These are phyloP conservation scores for Pichia sp. DNA, from an alignment of 1,139 yeast genomes.

Conservation along the genomic window DNA sequence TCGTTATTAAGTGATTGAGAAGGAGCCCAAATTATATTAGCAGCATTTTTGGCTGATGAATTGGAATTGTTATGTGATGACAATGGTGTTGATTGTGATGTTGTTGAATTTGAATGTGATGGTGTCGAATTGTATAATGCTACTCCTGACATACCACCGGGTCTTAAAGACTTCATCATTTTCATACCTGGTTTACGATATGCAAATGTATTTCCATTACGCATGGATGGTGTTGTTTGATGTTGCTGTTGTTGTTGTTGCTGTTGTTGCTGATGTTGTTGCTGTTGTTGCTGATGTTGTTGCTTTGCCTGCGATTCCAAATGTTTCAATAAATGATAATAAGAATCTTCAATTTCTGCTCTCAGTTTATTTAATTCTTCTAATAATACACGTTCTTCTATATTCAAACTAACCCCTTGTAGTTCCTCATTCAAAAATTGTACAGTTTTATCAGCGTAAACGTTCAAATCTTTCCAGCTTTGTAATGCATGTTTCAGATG, in stretches of 20 bases:
- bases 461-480: constrained; percentile 68
- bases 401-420: constrained; percentile 24
- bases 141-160: constrained; percentile 10
- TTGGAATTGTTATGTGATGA: background rate
- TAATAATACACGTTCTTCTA: constrained; percentile 40
- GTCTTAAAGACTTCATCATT: constrained; percentile 27
- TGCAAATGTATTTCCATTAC: background rate
- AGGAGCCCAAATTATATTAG: constrained; percentile 37
- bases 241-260: background rate
- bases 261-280: background rate
- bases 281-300: constrained; percentile 4
- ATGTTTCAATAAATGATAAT: constrained; percentile 21
- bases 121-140: background rate
- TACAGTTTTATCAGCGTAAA: constrained; percentile 49
- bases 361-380: constrained; percentile 44
- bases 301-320: constrained; percentile 1
- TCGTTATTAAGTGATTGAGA: constrained; percentile 26
- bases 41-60: constrained; percentile 38
- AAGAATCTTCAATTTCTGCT: constrained; percentile 43
- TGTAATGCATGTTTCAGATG: constrained; percentile 50
- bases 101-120: constrained; percentile 2
- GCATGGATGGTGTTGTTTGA: background rate
- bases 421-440: constrained; percentile 46
- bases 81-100: background rate
- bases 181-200: constrained; percentile 20